These are phyloP conservation scores for Citrus medica DNA, from an alignment of 345 rosid genomes.

Conservation along the genomic window DNA sequence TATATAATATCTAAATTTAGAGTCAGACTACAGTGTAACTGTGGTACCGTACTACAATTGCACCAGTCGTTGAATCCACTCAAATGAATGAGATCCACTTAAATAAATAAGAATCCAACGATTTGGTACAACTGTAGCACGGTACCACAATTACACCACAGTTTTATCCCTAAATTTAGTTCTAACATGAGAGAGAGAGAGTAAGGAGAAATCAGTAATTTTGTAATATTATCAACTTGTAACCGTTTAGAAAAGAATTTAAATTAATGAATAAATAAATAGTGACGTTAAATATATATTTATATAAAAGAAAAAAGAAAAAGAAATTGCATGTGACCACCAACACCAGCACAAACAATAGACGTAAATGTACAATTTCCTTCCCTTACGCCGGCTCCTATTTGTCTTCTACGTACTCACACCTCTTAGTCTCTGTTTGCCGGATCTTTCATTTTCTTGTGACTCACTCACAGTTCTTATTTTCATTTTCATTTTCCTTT, in stretches of 20 bases:
- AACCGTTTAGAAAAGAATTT: not conserved
- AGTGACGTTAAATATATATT: not conserved
- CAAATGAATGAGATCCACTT: too few relatives aligned
- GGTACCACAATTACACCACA: too few relatives aligned
- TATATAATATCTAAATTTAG: too few relatives aligned
- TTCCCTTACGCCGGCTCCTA: constrained; percentile 33
- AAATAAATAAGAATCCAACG: too few relatives aligned
- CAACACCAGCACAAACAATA: not conserved
- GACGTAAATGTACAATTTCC: constrained; percentile 15
- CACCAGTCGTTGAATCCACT: too few relatives aligned
- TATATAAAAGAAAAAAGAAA: not conserved
- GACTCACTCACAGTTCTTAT: not conserved
- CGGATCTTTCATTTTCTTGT: constrained; percentile 3
- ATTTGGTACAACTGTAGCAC: too few relatives aligned
- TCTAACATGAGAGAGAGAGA: too few relatives aligned
- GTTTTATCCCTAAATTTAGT: too few relatives aligned
- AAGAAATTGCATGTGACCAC: constrained; percentile 13
- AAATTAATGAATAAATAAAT: not conserved
- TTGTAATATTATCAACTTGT: not conserved
- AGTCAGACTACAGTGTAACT: too few relatives aligned
- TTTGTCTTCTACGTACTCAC: constrained; percentile 23
- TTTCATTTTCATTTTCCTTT: not conserved
- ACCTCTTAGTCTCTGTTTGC: not conserved
- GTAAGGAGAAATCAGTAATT: not conserved
- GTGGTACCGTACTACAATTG: too few relatives aligned